Conservation (phyloP, 257 asterid species). For the Gynochthodes officinalis region DNA sequence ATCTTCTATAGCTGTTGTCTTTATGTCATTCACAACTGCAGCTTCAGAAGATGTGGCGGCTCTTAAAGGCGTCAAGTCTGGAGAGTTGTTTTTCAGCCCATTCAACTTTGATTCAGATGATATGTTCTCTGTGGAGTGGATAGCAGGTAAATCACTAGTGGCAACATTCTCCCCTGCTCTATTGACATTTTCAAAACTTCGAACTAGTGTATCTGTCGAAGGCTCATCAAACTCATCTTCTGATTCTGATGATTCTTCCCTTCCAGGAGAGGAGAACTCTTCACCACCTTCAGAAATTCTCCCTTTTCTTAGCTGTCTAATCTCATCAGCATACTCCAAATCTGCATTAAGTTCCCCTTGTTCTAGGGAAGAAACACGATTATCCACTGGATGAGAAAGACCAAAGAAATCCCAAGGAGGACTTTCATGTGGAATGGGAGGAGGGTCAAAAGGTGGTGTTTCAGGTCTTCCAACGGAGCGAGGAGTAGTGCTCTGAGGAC, state of each 20-base stretch:
- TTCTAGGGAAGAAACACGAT: constrained; percentile 54
- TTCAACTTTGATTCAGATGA: constrained; percentile 44
- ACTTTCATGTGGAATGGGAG: constrained; percentile 41
- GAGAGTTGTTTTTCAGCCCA: constrained; percentile 51
- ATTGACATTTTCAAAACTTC: constrained; percentile 76
- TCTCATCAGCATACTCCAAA: constrained; percentile 31
- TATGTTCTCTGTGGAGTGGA: constrained; percentile 25
- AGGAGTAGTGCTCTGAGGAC: constrained; percentile 64
- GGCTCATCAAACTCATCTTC: constrained; percentile 96
- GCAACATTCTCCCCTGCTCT: constrained; percentile 37
- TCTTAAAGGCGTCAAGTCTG: constrained; percentile 69
- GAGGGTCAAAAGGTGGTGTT: constrained; percentile 36
- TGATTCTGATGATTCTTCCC: constrained; percentile 64
- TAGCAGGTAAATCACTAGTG: constrained; percentile 27
- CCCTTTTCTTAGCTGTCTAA: constrained; percentile 31
- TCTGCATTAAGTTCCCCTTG: constrained; percentile 29
- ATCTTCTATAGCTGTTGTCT: constrained; percentile 48
- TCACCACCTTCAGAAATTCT: constrained; percentile 45
- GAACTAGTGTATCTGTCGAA: constrained; percentile 63
- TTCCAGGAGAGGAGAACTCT: constrained; percentile 41
- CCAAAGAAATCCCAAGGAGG: constrained; percentile 97
- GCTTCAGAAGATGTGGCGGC: constrained; percentile 50
- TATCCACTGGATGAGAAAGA: constrained; percentile 58
- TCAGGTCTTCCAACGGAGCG: constrained; percentile 50
- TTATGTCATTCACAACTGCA: constrained; percentile 43